Evolutionary conservation across 2,329 filamentous ascomycete species (phyloP), one percentile per base, ranked within the genome.

Genomic region (Esteya vermicola): DNA sequence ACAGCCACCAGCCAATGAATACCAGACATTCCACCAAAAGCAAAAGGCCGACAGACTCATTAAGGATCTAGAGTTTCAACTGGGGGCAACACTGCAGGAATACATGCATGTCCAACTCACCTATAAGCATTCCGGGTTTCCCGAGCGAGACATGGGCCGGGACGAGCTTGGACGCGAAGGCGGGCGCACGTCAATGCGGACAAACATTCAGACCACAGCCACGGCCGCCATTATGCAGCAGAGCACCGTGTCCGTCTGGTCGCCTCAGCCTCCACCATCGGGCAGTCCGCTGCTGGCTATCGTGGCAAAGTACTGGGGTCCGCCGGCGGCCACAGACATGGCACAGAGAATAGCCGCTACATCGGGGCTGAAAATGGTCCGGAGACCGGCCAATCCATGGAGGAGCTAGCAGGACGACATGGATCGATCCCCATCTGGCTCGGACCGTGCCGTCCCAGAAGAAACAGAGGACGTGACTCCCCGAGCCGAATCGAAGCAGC

Each of bases 121-220:
- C 7, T 79, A 78, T 48, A 59, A 60, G 3, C 72, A 78, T 48
- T 72, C 74, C 0, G 68, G 63, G 0, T 76, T 78, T 50, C 62
- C 65, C n/a, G 43, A 42, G 25, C 39, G 42, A 4, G 43, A 46
- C n/a, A 26, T 41, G 10, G 35, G 43, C 3, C 33, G 38, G 4
- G 36, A 45, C 9, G 7, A 28, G 4, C 34, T 23, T 9, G 43
- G 37, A 5, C 41, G 36, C 1, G 41, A 42, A 13, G 43, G 41
- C 6, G 63, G 62, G 2, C 52, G 65, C 19, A 57, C 56, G 14
- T 54, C 54, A 10, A 52, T 65, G 19, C 57, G 61, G 22, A 78
- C 70, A 25, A 62, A 52, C 13, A 51, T 78, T 19, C 62, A 71
- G 46, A 78, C 74, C 5, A 62, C 59, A 13, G 67, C 60, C 6